Evolutionary conservation across 192 early-diverging fungal species (phyloP), one percentile per base, ranked within the genome.

Genomic region (Linnemannia hyalina): DNA sequence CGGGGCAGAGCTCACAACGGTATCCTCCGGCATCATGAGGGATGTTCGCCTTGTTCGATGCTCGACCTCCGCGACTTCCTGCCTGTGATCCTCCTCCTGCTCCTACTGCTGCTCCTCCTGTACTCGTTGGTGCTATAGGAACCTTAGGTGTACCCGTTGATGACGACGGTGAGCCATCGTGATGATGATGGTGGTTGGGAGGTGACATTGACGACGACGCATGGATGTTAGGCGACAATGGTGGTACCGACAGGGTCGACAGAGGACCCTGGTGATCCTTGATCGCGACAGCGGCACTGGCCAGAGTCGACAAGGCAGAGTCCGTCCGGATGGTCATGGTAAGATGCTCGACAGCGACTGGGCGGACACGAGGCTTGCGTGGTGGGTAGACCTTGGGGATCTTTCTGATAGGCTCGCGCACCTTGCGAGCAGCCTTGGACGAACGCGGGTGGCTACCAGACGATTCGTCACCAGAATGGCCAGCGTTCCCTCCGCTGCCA

Each of bases 361-460:
- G 79, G 26, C 79, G 78, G 32, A 60, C 36, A 15, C 84, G 68
- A 2, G 79, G 84, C 32, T 81, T 80, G 46, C 84, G 69, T 47
- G 84, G 84, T 26, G 84, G 84, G 20, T 86, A 86, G 9, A 86
- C 79, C 42, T 86, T 86, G 70, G 79, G 84, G 3, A 73, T 26
- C n/a, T 75, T 77, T 35, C 77, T 81, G 63, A 40, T 13, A 44
- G 29, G 18, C 2, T 57, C 75, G 0, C 72, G 70, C n/a, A 78
- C 74, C 18, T 55, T 70, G 16, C 75, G 78, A 0, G 11, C 3
- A 20, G 6, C 75, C 57, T 82, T 82, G 47, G 70, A 20, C 1
- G 75, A 22, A 55, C 44, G 42, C 10, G 60, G 26, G 26, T 65
- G 13, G 26, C 60, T 11, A 13, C 41, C 71, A 46, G 71, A 46